Base-by-base conservation (phyloP, 2,329 filamentous ascomycete genomes). In the Zopfia rhizophila region DNA sequence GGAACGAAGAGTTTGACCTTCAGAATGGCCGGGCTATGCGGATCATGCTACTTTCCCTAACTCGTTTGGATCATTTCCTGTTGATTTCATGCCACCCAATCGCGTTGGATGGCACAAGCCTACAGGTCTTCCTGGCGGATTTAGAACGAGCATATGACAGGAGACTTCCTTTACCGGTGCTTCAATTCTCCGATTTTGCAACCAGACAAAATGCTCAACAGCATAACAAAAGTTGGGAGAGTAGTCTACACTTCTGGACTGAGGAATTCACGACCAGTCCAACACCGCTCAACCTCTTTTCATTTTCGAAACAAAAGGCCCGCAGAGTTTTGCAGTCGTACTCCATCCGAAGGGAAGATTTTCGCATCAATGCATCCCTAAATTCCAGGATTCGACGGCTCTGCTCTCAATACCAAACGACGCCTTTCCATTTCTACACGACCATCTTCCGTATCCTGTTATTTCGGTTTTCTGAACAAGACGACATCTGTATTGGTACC, bases 401-500 rank as follows among this genome's bases (percentile, higher is more conserved):
- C n/a, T n/a, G n/a, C n/a, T n/a, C n/a, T n/a, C n/a, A n/a, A n/a
- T n/a, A n/a, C n/a, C n/a, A n/a, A n/a, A n/a, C n/a, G n/a, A 65
- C 60, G 0, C 24, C 60, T 1, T 69, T 72, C 37, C 68, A 74
- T 38, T 67, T 75, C 49, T 65, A 71, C 51, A 56, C 77, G 3
- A 61, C 68, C 4, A 62, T 56, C 1, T 60, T 75, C 23, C 46
- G 67, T 16, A 48, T 53, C 1, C 40, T 76, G 3, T 53, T 76
- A 0, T 51, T 46, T 18, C 56, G 60, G 3, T 51, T 67, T 10
- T 18, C 56, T 1, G 54, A 61, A 1, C 43, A 36, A 1, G 53
- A 66, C 0, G 69, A 76, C n/a, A 13, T 78, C 7, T 68, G 55
- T 36, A 73, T 78, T 37, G 75, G 75, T n/a, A 59, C 78, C 11